A percentile compares a stretch with the other conserved stretches of the same genome.
Evolutionary conservation across 495 filamentous ascomycete genomes (phyloP).

Genomic region (Penicillium coffeae): DNA sequence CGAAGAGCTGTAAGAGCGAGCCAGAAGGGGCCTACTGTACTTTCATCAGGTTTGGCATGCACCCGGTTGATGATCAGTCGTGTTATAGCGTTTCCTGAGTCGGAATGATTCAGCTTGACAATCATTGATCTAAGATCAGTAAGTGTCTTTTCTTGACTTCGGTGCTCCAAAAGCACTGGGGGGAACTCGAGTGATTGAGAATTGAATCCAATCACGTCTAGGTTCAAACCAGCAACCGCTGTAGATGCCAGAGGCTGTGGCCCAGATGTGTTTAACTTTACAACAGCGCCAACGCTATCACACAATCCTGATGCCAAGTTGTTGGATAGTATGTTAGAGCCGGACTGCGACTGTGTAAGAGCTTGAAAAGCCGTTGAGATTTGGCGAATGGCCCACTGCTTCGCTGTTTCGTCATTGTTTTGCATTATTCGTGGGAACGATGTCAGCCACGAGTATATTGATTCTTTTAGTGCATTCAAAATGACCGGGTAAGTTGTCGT

Average conservation of each 20-base stretch:
- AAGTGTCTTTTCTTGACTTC: conserved; percentile 61
- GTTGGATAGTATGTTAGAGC: conserved; percentile 65
- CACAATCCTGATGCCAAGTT: conserved; percentile 55
- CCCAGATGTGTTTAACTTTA: conserved; percentile 23
- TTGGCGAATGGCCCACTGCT: conserved; percentile 65
- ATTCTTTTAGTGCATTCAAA: conserved; percentile 63
- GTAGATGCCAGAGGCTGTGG: conserved; percentile 27
- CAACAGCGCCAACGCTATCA: conserved; percentile 41
- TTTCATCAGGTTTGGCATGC: conserved; percentile 49
- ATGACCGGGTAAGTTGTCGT: conserved; percentile 60
- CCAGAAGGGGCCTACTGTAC: conserved; percentile 74
- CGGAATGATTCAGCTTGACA: conserved; percentile 34
- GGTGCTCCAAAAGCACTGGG: conserved; percentile 48
- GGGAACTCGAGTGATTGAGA: conserved; percentile 43
- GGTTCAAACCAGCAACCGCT: conserved; percentile 9
- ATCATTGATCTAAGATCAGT: conserved; percentile 47
- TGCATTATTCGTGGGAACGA: conserved; percentile 81
- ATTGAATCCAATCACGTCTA: conserved; percentile 22
- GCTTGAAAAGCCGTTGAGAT: conserved; percentile 71
- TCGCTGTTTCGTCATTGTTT: conserved; percentile 72
- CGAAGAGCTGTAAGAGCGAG: conserved; percentile 69
- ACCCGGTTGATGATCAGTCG: conserved; percentile 57
- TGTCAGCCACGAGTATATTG: conserved; percentile 75
- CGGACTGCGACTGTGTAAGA: conserved; percentile 59
- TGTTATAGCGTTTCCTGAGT: conserved; percentile 44